Conservation (phyloP, 2,329 filamentous ascomycete species). For the Pseudonectria buxi region DNA sequence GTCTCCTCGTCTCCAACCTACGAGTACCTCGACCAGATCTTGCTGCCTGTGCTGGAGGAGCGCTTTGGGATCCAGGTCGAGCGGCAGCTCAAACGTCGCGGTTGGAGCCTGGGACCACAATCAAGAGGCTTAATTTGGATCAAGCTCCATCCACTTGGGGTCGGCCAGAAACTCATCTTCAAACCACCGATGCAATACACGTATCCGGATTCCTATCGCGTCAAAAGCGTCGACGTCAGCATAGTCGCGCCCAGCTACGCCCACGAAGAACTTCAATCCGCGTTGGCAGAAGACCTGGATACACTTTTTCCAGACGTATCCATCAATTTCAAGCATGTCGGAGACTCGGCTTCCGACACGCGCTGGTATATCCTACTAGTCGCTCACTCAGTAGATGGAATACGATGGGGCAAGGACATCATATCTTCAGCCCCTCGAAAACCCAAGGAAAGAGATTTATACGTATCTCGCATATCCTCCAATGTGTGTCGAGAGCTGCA, state of each 20-base stretch:
- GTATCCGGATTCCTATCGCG: conserved; percentile 23
- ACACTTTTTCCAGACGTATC: conserved; percentile 37
- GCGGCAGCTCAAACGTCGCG: conserved; percentile 36
- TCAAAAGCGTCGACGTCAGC: conserved; percentile 44
- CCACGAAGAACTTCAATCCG: conserved; percentile 33
- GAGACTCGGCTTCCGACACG: conserved; percentile 45
- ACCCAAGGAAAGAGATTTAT: conserved; percentile 18
- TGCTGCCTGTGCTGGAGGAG: conserved; percentile 47
- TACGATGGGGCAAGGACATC: conserved; percentile 44
- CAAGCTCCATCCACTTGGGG: conserved; percentile 26
- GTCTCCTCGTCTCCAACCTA: conserved; percentile 50
- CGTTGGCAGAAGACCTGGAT: conserved; percentile 34
- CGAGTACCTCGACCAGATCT: conserved; percentile 56
- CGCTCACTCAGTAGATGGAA: conserved; percentile 38
- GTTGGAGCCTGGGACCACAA: conserved; percentile 44
- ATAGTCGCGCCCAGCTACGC: conserved; percentile 43
- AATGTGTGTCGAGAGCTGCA: conserved; percentile 40
- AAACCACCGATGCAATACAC: conserved; percentile 15
- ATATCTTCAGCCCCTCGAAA: conserved; percentile 37
- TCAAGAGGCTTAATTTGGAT: conserved; percentile 39
- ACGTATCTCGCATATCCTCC: conserved; percentile 36
- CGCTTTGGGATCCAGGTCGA: conserved; percentile 43
- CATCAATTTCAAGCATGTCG: conserved; percentile 37
- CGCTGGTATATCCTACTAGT: conserved; percentile 53
- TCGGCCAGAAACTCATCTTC: conserved; percentile 32